These are phyloP conservation scores for Letharia columbiana DNA, from an alignment of 495 filamentous ascomycete species.

Conservation along the genomic window DNA sequence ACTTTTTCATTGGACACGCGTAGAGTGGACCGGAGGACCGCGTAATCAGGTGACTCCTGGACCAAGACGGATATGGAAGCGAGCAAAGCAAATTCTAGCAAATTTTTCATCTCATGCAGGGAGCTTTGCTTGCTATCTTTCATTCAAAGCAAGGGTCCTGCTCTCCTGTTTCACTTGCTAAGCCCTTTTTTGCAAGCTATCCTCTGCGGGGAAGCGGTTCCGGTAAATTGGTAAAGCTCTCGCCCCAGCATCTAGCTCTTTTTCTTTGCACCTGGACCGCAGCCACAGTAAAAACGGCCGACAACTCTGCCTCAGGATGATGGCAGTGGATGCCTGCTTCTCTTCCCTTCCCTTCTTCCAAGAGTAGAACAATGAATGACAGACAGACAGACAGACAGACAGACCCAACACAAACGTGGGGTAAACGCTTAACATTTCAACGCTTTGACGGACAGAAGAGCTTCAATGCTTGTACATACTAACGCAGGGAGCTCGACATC, in stretches of 20 bases:
- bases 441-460: neutral
- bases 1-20: constrained; percentile 12
- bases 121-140: constrained; percentile 9
- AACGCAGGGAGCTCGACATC: neutral
- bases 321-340: neutral
- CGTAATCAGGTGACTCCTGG: constrained; percentile 21
- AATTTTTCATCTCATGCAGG: neutral
- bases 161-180: constrained; percentile 15
- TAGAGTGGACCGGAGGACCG: constrained; percentile 1
- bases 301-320: constrained; percentile 8
- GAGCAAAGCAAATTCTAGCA: neutral
- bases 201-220: constrained; percentile 22
- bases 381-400: too few relatives aligned
- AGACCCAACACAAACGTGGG: neutral
- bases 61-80: constrained; percentile 5
- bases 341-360: neutral
- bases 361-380: too few relatives aligned
- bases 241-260: constrained; percentile 1
- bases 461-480: neutral
- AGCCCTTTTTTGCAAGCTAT: constrained; percentile 6
- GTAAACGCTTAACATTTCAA: neutral
- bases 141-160: constrained; percentile 3
- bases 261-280: constrained; percentile 11
- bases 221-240: constrained; percentile 20
- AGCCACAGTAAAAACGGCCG: constrained; percentile 6